Base-by-base conservation (phyloP, 352 stramenopile genomes). In the Aphanomyces cochlioides region DNA sequence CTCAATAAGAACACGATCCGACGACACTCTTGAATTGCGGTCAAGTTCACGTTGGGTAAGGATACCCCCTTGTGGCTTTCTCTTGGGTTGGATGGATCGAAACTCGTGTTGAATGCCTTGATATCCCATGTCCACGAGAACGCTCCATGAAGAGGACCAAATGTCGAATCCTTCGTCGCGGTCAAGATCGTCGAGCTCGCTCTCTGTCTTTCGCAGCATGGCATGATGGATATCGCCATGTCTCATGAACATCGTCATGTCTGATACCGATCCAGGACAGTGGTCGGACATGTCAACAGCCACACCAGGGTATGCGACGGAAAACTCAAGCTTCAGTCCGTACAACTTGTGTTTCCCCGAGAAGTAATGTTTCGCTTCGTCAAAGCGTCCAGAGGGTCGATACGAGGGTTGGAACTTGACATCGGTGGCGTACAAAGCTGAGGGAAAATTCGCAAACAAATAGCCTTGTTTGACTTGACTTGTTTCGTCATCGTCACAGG, bases 1-100 rank as follows among this genome's bases (percentile, higher is more conserved):
- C 48, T 60, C 61, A 28, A 69, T 38, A 10, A 69, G 17, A 28
- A 69, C 61, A 21, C 61, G 61, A 37, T 69, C 61, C 4, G 50
- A 60, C 39, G 61, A 69, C 13, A 69, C 40, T 34, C 36, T 13
- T 5, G n/a, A 17, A 50, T 69, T 69, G 6, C 61, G 21, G 28
- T 6, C 61, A 47, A 60, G 7, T 15, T 69, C 61, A 19, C 19
- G 41, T 15, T 13, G 4, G 34, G 56, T 45, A 10, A 69, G 41
- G 4, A 19, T 7, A 36, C 61, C 61, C 15, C 21, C 5, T 28
- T 34, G 7, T 5, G 61, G 61, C 17, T 61, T 61, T 7, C 41
- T 7, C 36, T 69, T 69, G 47, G 61, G 61, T 36, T 45, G 36
- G 48, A 69, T 61, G 5, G 7, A 12, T 40, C 61, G 61, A 7